Evolutionary conservation across 2,329 filamentous ascomycete species (phyloP), one percentile per base, ranked within the genome.

Genomic region (Paraphaeosphaeria sporulosa): DNA sequence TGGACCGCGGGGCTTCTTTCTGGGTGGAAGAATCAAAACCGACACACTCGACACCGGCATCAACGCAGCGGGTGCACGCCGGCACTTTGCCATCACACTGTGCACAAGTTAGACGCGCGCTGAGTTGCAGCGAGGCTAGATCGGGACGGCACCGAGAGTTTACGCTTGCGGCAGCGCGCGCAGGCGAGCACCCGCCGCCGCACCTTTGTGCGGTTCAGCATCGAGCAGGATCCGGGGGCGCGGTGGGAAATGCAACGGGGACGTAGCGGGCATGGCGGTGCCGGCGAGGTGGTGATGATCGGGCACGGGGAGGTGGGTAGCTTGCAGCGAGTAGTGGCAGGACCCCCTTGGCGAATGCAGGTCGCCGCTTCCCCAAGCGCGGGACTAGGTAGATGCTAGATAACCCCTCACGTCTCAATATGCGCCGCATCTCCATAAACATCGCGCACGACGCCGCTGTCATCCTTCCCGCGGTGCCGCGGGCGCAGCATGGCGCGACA

Each of bases 31-130:
- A 74, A 57, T 77, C 73, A 48, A 77, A 77, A 40, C 74, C 74
- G 21, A 75, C 72, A 48, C 74, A 77, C 48, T 67, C 61, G 6
- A 73, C 65, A 54, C 69, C 65, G 42, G 72, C 73, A 30, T 71
- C 72, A 7, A 71, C 66, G 62, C 74, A 77, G 47, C 73, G 68
- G 27, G 71, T 71, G 65, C 74, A 77, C 15, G 72, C 64, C 3
- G 74, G 74, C 23, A 76, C 71, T 49, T 76, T 75, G 61, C 72
- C 71, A 61, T 77, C 74, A 60, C 74, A 77, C 73, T 77, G 59
- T 46, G 50, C 43, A 57, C 30, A 30, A 40, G 67, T 71, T 60
- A 73, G 66, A 64, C 58, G 46, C 40, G 27, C 15, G 40, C 47
- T 19, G 42, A 7, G 58, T 36, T 40, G 30, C 38, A 60, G 56